These are phyloP conservation scores for Stylosanthes scabra DNA, from an alignment of 331 rosid genomes.

Conservation along the genomic window DNA sequence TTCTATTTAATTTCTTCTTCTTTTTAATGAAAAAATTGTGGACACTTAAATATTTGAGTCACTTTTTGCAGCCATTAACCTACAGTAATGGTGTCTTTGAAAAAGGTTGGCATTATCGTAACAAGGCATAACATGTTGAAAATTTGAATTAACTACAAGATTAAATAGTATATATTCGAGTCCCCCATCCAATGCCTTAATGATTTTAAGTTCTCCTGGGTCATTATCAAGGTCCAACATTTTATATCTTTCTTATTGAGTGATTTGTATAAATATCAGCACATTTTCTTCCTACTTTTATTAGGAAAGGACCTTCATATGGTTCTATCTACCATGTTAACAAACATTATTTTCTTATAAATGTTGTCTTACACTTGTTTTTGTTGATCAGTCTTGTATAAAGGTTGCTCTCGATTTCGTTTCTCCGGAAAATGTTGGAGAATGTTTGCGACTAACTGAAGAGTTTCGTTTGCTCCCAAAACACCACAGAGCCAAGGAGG, in stretches of 20 bases:
- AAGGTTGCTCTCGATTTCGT: conserved; percentile 82
- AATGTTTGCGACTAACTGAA: conserved; percentile 66
- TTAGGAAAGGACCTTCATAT: not conserved
- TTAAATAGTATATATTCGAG: conserved; percentile 1
- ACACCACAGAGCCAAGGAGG: conserved; percentile 74
- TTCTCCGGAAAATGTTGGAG: conserved; percentile 74
- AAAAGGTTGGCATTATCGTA: conserved; percentile 15
- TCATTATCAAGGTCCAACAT: conserved; percentile 2
- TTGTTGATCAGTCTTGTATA: conserved; percentile 65
- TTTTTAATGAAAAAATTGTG: not conserved
- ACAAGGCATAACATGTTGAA: conserved; percentile 18
- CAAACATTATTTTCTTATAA: conserved; percentile 23
- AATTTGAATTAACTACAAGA: conserved; percentile 31
- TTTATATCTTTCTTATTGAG: conserved; percentile 2
- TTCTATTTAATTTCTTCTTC: conserved; percentile 10
- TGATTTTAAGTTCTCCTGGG: not conserved
- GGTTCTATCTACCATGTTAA: not conserved
- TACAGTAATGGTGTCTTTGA: not conserved
- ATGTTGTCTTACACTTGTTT: conserved; percentile 25
- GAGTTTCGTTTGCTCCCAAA: conserved; percentile 78
- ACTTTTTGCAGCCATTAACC: not conserved
- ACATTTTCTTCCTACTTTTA: conserved; percentile 8
- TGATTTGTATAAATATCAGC: conserved; percentile 3
- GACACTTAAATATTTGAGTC: not conserved
- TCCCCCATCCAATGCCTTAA: not conserved